Conservation (phyloP, 2,329 filamentous ascomycete species). For the Aspergillus sp. region DNA sequence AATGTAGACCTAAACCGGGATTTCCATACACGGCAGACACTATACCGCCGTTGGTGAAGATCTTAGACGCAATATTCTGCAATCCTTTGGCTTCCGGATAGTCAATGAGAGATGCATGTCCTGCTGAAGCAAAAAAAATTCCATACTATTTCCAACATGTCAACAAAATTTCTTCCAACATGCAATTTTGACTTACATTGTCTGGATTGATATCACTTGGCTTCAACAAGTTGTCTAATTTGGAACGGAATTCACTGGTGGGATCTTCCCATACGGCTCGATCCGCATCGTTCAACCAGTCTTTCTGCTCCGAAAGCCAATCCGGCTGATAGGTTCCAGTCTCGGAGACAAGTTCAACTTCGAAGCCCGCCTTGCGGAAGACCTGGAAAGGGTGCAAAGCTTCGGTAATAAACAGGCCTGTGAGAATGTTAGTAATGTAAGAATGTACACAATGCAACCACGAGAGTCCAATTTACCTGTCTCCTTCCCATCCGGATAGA, state of each 20-base stretch:
- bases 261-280: conserved; percentile 31
- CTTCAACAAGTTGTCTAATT: conserved; percentile 31
- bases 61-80: conserved; percentile 23
- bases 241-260: conserved; percentile 30
- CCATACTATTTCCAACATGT: conserved; percentile 25
- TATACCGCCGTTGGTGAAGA: conserved; percentile 32
- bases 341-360: conserved; percentile 43
- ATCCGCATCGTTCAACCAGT: conserved; percentile 34
- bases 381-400: conserved; percentile 10
- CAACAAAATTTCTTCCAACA: not conserved
- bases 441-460: not conserved
- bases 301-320: conserved; percentile 35
- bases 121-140: conserved; percentile 42
- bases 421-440: not conserved
- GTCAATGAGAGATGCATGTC: conserved; percentile 42
- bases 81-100: conserved; percentile 36
- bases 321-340: conserved; percentile 36
- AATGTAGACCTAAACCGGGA: not conserved
- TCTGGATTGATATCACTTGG: conserved; percentile 24
- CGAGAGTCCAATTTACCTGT: not conserved
- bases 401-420: conserved; percentile 7
- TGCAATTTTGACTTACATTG: conserved; percentile 10
- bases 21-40: conserved; percentile 32
- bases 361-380: conserved; percentile 30
- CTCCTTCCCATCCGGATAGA: conserved; percentile 9